Evolutionary conservation across 345 rosid species (phyloP).

Genomic region (Zanthoxylum bungeanum): DNA sequence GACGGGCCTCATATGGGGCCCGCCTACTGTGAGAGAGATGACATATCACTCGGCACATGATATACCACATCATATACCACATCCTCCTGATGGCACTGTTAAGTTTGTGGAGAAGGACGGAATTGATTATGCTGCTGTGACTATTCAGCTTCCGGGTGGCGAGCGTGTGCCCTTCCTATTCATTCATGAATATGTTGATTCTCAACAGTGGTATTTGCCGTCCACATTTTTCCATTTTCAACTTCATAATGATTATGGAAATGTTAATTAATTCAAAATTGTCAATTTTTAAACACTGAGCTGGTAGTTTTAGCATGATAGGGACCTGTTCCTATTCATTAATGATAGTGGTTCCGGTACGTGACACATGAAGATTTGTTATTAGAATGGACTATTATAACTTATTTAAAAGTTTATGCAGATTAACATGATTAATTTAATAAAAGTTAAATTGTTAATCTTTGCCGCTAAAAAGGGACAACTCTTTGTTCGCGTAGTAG

Average conservation of each 20-base stretch:
- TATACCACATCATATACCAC: too few relatives aligned
- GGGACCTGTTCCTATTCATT: not conserved
- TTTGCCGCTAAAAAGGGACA: not conserved
- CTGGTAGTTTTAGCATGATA: not conserved
- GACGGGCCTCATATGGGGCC: too few relatives aligned
- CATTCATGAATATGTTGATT: too few relatives aligned
- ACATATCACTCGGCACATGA: too few relatives aligned
- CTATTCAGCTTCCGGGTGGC: slow-evolving; percentile 82
- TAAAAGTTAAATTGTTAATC: not conserved
- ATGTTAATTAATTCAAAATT: not conserved
- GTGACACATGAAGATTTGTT: not conserved
- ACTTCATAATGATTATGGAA: not conserved
- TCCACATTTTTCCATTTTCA: not conserved
- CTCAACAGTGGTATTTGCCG: too few relatives aligned
- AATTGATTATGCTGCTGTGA: slow-evolving; percentile 84
- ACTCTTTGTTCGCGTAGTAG: not conserved
- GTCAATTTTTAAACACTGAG: not conserved
- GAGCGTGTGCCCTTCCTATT: slow-evolving; percentile 92
- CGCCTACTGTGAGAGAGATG: too few relatives aligned
- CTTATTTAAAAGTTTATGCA: not conserved
- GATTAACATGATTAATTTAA: not conserved
- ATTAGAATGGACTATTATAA: too few relatives aligned
- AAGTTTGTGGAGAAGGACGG: slow-evolving; percentile 88
- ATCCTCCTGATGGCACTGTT: slow-evolving; percentile 49
- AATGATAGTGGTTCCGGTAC: not conserved